These are phyloP conservation scores for Pseudovirgaria hyperparasitica DNA, from an alignment of 2,329 filamentous ascomycete genomes.

Conservation along the genomic window DNA sequence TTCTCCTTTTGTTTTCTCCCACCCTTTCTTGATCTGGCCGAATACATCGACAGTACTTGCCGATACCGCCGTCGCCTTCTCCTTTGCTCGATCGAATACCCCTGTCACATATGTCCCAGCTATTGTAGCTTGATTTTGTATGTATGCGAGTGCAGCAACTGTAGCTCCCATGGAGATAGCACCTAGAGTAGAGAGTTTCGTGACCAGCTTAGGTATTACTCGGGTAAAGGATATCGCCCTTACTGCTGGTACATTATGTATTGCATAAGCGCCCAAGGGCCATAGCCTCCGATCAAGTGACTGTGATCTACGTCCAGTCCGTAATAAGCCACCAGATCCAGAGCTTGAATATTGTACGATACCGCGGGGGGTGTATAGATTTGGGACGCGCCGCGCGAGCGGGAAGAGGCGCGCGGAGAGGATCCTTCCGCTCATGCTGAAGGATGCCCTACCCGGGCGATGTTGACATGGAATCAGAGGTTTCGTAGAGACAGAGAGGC, in stretches of 20 bases:
- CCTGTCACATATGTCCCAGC: conserved; percentile 68
- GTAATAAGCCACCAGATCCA: conserved; percentile 24
- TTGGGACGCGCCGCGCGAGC: conserved; percentile 50
- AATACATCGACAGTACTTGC: conserved; percentile 62
- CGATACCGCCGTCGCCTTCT: conserved; percentile 56
- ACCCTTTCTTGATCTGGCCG: conserved; percentile 66
- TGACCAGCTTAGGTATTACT: conserved; percentile 69
- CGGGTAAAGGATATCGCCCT: conserved; percentile 55
- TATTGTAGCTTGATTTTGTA: conserved; percentile 86
- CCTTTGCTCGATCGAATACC: conserved; percentile 60
- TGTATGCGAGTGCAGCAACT: conserved; percentile 75
- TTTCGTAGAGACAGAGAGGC: no score
- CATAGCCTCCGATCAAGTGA: conserved; percentile 46
- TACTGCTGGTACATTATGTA: conserved; percentile 64
- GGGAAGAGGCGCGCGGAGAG: conserved; percentile 61
- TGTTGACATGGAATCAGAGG: conserved; percentile 12
- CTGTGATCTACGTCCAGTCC: conserved; percentile 21
- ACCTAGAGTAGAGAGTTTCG: conserved; percentile 78
- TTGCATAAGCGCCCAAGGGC: conserved; percentile 63
- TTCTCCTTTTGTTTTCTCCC: conserved; percentile 71
- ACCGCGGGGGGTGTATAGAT: conserved; percentile 45
- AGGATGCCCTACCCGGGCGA: conserved; percentile 6
- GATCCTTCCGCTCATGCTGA: conserved; percentile 57
- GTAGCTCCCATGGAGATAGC: conserved; percentile 85
- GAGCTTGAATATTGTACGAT: conserved; percentile 17